Conservation (phyloP, 148 eudicot genomes). For the Amaranthus hypochondriacus region DNA sequence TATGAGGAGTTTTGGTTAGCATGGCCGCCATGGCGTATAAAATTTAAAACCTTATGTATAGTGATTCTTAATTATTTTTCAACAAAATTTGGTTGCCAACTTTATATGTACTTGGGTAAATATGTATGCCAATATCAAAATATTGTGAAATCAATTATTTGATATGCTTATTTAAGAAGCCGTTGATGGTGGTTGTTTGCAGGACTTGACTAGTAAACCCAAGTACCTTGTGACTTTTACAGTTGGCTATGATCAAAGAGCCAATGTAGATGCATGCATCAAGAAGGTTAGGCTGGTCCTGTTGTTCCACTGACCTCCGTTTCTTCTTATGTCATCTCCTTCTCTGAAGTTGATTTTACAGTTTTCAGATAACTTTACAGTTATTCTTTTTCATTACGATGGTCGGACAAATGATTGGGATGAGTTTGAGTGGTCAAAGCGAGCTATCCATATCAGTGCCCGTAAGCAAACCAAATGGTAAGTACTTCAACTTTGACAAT, state of each 20-base stretch:
- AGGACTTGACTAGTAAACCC: conserved; percentile 55
- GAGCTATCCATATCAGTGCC: conserved; percentile 75
- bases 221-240: conserved; percentile 80
- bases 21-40: too few relatives aligned
- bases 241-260: conserved; percentile 67
- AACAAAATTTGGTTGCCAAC: neutral
- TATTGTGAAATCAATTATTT: neutral
- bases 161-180: neutral
- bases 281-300: conserved; percentile 49
- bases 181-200: conserved; percentile 20
- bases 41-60: too few relatives aligned
- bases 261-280: conserved; percentile 65
- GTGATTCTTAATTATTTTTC: neutral
- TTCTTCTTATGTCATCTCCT: neutral
- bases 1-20: too few relatives aligned
- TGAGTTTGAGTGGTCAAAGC: conserved; percentile 84
- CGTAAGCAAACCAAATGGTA: conserved; percentile 88
- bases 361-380: conserved; percentile 70
- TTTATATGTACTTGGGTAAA: too few relatives aligned
- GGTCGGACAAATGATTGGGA: conserved; percentile 83
- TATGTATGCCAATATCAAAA: too few relatives aligned
- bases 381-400: conserved; percentile 83
- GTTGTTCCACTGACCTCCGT: neutral
- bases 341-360: conserved; percentile 30
- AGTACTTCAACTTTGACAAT: neutral